Percentiles rank a stretch among this genome's conserved stretches.
Evolutionary conservation across 2,329 filamentous ascomycete species (phyloP).

Genomic region (Trichoderma breve): DNA sequence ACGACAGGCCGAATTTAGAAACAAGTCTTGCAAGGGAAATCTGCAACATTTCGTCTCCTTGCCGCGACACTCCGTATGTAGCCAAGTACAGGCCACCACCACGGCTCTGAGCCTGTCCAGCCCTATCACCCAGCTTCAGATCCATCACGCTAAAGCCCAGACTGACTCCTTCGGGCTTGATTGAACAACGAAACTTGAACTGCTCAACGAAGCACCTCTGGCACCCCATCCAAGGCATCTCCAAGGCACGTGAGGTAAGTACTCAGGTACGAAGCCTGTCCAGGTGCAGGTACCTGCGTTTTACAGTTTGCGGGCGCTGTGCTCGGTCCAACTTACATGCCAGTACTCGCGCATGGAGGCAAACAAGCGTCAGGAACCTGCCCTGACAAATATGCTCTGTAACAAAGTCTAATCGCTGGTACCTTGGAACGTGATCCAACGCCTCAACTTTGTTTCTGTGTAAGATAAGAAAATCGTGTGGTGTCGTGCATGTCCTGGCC

Average conservation of each 20-base stretch:
- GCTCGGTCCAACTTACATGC: not conserved
- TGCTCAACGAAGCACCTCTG: not conserved
- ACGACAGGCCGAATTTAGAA: not conserved
- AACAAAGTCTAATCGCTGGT: not conserved
- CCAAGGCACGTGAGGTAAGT: too few species aligned
- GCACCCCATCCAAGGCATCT: too few species aligned
- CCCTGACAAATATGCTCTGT: not conserved
- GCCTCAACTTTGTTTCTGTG: not conserved
- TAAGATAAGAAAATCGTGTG: not conserved
- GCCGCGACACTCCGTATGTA: not conserved
- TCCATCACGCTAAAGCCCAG: not conserved
- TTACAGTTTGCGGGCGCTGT: not conserved
- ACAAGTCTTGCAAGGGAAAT: not conserved
- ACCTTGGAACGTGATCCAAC: not conserved
- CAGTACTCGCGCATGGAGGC: not conserved
- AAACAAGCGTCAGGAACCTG: slow-evolving; percentile 1
- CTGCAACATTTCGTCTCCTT: slow-evolving; percentile 10
- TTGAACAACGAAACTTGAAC: not conserved
- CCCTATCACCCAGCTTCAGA: not conserved
- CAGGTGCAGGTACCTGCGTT: not conserved
- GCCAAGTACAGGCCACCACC: not conserved
- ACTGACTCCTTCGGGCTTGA: not conserved
- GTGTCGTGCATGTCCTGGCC: not conserved
- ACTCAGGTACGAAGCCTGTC: not conserved
- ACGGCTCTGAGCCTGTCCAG: not conserved